A percentile compares a stretch with the other conserved stretches of the same genome.
These are phyloP conservation scores for Phialophora expanda DNA, from an alignment of 2,329 filamentous ascomycete genomes.

Conservation along the genomic window DNA sequence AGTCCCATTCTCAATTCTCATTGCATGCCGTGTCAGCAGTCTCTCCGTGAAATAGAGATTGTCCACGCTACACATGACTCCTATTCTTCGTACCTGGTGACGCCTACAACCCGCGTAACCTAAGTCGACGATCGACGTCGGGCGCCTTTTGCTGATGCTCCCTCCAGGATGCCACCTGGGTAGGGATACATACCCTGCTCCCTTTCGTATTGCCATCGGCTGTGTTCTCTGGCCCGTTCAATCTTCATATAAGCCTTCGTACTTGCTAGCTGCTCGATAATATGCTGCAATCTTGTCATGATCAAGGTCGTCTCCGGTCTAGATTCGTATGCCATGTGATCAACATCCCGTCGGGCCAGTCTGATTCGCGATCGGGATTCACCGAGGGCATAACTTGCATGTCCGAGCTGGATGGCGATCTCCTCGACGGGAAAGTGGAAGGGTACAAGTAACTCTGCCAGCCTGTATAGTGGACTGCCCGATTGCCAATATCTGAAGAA, in stretches of 20 bases:
- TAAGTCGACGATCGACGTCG: too few species aligned
- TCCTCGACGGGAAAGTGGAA: background rate
- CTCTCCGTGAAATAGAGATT: background rate
- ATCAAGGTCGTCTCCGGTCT: background rate
- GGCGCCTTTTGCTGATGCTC: background rate
- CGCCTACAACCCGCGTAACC: too few species aligned
- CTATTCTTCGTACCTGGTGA: too few species aligned
- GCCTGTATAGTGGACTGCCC: background rate
- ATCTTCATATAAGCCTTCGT: background rate
- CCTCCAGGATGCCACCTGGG: background rate
- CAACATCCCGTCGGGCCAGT: background rate
- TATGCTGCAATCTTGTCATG: background rate
- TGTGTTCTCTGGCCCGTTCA: background rate
- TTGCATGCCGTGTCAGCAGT: too few species aligned
- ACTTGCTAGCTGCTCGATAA: background rate
- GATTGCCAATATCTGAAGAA: background rate
- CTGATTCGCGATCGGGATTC: background rate
- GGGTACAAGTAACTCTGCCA: background rate
- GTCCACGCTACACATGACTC: background rate
- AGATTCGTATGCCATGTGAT: background rate
- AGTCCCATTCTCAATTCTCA: too few species aligned
- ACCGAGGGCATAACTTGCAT: background rate
- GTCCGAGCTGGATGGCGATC: background rate
- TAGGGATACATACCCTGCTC: background rate
- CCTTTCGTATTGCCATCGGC: background rate